Evolutionary conservation across 208 protist species (phyloP).

Genomic region (Acanthamoeba royreba): DNA sequence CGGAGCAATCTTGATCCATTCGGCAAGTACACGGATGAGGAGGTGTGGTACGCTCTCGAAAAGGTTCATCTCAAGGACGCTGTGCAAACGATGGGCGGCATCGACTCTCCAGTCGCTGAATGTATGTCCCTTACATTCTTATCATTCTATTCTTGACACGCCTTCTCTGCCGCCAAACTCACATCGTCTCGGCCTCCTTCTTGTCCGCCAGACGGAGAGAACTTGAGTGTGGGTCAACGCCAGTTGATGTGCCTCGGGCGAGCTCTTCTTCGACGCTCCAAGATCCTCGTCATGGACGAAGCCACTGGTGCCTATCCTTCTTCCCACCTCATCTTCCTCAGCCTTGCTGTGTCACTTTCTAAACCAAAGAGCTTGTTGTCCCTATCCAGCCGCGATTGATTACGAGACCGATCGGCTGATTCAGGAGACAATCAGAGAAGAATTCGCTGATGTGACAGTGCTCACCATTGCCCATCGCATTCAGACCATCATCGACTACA

Average conservation of each 20-base stretch:
- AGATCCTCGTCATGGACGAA: conserved; percentile 91
- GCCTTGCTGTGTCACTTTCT: too few relatives aligned
- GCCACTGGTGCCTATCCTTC: conserved; percentile 23
- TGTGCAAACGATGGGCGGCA: background rate
- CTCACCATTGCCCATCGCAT: conserved; percentile 74
- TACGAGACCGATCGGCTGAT: conserved; percentile 77
- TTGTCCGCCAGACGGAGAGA: conserved; percentile 59
- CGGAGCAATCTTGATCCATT: conserved; percentile 80
- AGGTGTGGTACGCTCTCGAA: conserved; percentile 46
- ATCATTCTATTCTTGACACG: too few relatives aligned
- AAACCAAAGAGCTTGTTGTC: too few relatives aligned
- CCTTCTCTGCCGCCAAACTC: background rate
- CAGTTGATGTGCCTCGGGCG: conserved; percentile 55
- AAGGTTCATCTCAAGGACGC: conserved; percentile 62
- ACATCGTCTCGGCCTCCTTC: too few relatives aligned
- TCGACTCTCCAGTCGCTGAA: conserved; percentile 56
- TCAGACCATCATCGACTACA: conserved; percentile 75
- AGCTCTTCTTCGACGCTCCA: conserved; percentile 6
- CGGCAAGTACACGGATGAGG: conserved; percentile 55
- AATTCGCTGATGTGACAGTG: conserved; percentile 68
- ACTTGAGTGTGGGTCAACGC: conserved; percentile 52
- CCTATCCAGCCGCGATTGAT: too few relatives aligned
- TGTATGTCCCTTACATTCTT: background rate
- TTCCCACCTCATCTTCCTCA: too few relatives aligned
- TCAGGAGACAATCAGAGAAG: conserved; percentile 75